Conservation (phyloP, 257 asterid species). For the Nicotiana benthamiana region DNA sequence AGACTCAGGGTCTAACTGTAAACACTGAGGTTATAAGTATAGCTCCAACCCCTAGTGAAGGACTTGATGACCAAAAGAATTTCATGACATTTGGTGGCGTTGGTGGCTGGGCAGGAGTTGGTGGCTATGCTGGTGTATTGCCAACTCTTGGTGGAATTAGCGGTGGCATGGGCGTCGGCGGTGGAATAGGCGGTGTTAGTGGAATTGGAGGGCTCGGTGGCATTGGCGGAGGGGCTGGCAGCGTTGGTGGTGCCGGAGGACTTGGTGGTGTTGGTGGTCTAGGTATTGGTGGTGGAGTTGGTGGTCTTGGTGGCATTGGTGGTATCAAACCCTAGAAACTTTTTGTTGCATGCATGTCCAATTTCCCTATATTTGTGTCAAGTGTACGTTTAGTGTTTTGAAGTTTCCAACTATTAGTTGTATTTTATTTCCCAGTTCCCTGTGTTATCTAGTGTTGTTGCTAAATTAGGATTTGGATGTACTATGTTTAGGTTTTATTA, state of each 20-base stretch:
- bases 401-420: background rate
- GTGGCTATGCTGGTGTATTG: slow-evolving; percentile 21
- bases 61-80: slow-evolving; percentile 46
- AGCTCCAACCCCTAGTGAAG: slow-evolving; percentile 25
- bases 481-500: background rate
- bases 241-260: slow-evolving; percentile 16
- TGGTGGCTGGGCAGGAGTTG: slow-evolving; percentile 49
- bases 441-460: background rate
- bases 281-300: too few relatives aligned
- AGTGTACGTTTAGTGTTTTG: background rate
- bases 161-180: slow-evolving; percentile 21
- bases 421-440: background rate
- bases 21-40: slow-evolving; percentile 12
- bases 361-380: background rate
- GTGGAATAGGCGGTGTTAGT: slow-evolving; percentile 42
- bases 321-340: slow-evolving; percentile 13
- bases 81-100: slow-evolving; percentile 50
- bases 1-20: slow-evolving; percentile 11
- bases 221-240: slow-evolving; percentile 28
- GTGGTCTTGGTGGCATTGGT: slow-evolving; percentile 23
- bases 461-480: background rate
- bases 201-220: slow-evolving; percentile 38
- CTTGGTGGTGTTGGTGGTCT: slow-evolving; percentile 33
- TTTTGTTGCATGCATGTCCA: background rate
- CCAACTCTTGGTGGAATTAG: slow-evolving; percentile 27